Percentiles rank a stretch among this genome's conserved stretches.
Conservation (phyloP, 768 basidiomycete genomes). For the Tulasnella sp. region DNA sequence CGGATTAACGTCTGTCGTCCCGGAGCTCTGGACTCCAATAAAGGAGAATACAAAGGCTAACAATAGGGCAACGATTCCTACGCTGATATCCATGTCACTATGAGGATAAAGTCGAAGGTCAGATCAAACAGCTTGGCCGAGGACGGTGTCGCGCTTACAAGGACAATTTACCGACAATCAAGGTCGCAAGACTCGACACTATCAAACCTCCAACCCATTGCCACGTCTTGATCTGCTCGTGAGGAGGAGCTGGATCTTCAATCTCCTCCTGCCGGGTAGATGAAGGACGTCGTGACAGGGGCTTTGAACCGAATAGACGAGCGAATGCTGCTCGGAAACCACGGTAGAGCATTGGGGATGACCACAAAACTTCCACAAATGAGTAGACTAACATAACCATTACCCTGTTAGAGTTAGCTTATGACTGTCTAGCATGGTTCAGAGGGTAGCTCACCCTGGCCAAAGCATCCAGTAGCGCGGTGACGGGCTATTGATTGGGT, state of each 20-base stretch:
- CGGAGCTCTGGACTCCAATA: slow-evolving; percentile 30
- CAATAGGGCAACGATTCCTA: slow-evolving; percentile 30
- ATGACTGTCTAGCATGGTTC: not conserved
- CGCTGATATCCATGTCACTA: slow-evolving; percentile 24
- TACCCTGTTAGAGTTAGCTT: slow-evolving; percentile 10
- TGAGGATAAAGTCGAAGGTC: not conserved
- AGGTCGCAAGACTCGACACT: slow-evolving; percentile 25
- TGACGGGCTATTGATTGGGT: slow-evolving; percentile 16
- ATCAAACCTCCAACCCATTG: slow-evolving; percentile 27
- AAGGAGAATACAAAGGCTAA: slow-evolving; percentile 30
- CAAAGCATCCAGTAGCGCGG: slow-evolving; percentile 26
- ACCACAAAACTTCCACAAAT: slow-evolving; percentile 23
- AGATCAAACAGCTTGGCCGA: not conserved
- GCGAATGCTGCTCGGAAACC: not conserved
- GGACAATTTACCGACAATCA: slow-evolving; percentile 27
- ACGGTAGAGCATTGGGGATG: slow-evolving; percentile 10
- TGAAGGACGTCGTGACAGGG: not conserved
- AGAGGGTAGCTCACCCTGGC: slow-evolving; percentile 20
- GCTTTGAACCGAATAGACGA: not conserved
- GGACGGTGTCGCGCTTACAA: slow-evolving; percentile 1
- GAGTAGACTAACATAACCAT: slow-evolving; percentile 25
- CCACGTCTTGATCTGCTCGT: slow-evolving; percentile 29
- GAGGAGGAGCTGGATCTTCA: slow-evolving; percentile 28
- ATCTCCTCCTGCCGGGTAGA: not conserved
- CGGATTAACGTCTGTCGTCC: slow-evolving; percentile 31